A percentile compares a stretch with the other conserved stretches of the same genome.
These are phyloP conservation scores for Astraeus odoratus DNA, from an alignment of 768 basidiomycete species.

Conservation along the genomic window DNA sequence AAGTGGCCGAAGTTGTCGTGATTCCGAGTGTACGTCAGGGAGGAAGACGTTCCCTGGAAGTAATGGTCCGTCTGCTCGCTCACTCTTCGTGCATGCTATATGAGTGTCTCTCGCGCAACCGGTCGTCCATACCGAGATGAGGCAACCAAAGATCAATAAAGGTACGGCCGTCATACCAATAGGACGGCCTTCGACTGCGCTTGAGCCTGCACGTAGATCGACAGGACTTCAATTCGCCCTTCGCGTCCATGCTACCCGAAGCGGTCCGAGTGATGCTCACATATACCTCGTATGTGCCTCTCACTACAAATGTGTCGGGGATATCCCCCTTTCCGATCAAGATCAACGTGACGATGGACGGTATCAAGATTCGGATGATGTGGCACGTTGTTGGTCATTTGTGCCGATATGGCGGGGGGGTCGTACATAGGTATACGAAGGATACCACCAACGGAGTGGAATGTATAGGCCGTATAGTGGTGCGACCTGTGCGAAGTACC, in stretches of 20 bases:
- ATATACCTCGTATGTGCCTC: slow-evolving; percentile 77
- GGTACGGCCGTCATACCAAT: slow-evolving; percentile 30
- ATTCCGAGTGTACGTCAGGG: slow-evolving; percentile 63
- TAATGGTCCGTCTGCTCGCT: slow-evolving; percentile 52
- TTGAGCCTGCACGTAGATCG: slow-evolving; percentile 29
- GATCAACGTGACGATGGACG: slow-evolving; percentile 62
- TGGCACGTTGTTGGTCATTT: no score
- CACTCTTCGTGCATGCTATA: not conserved
- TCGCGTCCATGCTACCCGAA: slow-evolving; percentile 56
- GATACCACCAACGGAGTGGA: no score
- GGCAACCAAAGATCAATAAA: slow-evolving; percentile 60
- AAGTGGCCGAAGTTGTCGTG: slow-evolving; percentile 72
- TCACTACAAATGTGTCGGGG: slow-evolving; percentile 67
- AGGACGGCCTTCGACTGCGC: not conserved
- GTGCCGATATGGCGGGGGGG: no score
- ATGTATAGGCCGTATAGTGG: no score
- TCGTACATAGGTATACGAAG: no score
- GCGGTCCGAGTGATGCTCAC: slow-evolving; percentile 65
- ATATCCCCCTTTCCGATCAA: slow-evolving; percentile 80
- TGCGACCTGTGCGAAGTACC: no score
- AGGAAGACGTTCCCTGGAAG: slow-evolving; percentile 86
- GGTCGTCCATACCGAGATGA: slow-evolving; percentile 72
- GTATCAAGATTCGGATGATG: slow-evolving; percentile 49
- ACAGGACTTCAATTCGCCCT: slow-evolving; percentile 47
- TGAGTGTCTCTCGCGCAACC: no score